A percentile compares a stretch with the other conserved stretches of the same genome.
Conservation (phyloP, 1,139 yeast genomes). For the Lodderomyces theae region DNA sequence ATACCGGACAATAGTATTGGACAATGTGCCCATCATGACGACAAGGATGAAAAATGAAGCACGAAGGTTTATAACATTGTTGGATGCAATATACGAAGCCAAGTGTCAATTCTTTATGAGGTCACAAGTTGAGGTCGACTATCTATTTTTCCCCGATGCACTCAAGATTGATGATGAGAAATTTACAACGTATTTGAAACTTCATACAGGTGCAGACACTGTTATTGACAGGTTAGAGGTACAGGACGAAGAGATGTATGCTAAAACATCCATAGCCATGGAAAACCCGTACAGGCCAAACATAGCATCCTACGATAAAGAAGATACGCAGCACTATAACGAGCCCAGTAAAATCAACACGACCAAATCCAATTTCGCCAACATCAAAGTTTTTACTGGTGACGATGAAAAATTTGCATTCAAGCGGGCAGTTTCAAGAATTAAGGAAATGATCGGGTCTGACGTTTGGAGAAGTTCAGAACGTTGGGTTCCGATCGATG, state of each 20-base stretch:
- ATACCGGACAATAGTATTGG: conserved; percentile 55
- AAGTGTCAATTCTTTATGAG: conserved; percentile 57
- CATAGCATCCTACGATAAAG: conserved; percentile 56
- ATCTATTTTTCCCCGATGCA: conserved; percentile 58
- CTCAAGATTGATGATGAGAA: conserved; percentile 19
- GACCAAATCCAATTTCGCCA: conserved; percentile 21
- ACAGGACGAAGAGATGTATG: conserved; percentile 68
- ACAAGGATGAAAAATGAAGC: conserved; percentile 66
- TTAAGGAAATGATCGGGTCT: conserved; percentile 65
- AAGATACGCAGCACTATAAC: conserved; percentile 33
- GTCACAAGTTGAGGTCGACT: conserved; percentile 48
- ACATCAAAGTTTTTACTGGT: conserved; percentile 63
- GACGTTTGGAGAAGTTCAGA: conserved; percentile 46
- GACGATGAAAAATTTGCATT: conserved; percentile 78
- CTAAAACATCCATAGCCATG: conserved; percentile 60
- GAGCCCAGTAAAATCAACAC: conserved; percentile 20
- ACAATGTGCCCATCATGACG: conserved; percentile 60
- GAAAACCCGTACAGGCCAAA: conserved; percentile 70
- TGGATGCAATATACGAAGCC: conserved; percentile 70
- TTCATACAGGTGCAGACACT: conserved; percentile 14
- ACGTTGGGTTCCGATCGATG: conserved; percentile 57
- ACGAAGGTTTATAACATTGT: conserved; percentile 58
- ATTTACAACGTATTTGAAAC: conserved; percentile 11
- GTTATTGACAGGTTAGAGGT: conserved; percentile 35
- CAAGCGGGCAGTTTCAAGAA: conserved; percentile 66